Evolutionary conservation across 2,329 filamentous ascomycete genomes (phyloP).

Genomic region (Neodidymelliopsis sp.): DNA sequence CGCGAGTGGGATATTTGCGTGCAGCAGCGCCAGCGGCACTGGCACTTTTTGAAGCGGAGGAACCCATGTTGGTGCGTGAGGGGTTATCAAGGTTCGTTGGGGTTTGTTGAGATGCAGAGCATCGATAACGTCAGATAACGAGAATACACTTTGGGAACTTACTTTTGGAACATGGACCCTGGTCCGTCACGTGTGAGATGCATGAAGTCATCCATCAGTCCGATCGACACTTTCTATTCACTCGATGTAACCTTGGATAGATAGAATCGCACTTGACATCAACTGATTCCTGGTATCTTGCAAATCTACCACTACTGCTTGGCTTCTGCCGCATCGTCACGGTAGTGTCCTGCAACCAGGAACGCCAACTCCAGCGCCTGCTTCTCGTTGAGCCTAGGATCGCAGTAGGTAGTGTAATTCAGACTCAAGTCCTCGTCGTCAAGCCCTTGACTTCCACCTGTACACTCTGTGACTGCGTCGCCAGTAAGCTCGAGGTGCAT

Average conservation of each 20-base stretch:
- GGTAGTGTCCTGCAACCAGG: conserved; percentile 83
- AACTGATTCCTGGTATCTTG: no score
- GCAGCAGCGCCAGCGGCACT: conserved; percentile 58
- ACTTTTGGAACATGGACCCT: conserved; percentile 8
- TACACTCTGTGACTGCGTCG: conserved; percentile 94
- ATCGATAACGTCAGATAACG: conserved; percentile 36
- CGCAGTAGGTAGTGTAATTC: conserved; percentile 96
- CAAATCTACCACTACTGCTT: no score
- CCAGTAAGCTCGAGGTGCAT: conserved; percentile 96
- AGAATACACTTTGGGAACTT: conserved; percentile 13
- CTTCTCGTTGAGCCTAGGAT: conserved; percentile 95
- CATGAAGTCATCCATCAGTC: conserved; percentile 8
- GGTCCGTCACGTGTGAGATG: conserved; percentile 7
- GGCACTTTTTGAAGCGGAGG: conserved; percentile 64
- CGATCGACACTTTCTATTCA: background rate
- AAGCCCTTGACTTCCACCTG: conserved; percentile 86
- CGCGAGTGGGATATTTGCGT: conserved; percentile 64
- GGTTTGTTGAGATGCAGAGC: conserved; percentile 34
- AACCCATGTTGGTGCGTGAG: conserved; percentile 58
- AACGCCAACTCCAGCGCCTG: conserved; percentile 96
- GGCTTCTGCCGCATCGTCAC: conserved; percentile 55
- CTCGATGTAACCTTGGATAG: background rate
- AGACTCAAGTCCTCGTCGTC: conserved; percentile 86
- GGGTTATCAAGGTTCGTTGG: background rate
- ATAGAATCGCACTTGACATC: no score